Percentiles rank a stretch among this genome's conserved stretches.
Conservation (phyloP, 257 asterid species). For the Solanum pennellii region DNA sequence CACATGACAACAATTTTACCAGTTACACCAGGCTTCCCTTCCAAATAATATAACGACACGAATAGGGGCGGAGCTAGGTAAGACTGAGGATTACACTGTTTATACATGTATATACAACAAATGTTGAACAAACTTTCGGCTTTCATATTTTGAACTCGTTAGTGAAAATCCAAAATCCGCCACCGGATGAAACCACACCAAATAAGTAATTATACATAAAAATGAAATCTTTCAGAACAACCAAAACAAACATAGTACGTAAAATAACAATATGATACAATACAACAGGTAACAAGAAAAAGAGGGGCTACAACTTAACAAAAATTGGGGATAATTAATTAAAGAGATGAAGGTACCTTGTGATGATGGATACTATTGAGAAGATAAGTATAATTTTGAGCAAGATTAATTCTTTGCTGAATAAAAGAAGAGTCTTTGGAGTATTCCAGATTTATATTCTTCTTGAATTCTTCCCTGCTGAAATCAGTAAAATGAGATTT, state of each 20-base stretch:
- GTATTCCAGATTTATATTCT: background rate
- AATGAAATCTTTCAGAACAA: background rate
- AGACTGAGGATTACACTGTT: background rate
- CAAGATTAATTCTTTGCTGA: conserved; percentile 41
- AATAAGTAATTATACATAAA: background rate
- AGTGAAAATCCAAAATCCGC: background rate
- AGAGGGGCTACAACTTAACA: background rate
- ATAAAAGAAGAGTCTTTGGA: conserved; percentile 16
- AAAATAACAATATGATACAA: background rate
- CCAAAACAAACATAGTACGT: background rate
- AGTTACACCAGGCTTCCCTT: background rate
- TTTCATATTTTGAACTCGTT: background rate
- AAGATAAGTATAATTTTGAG: conserved; percentile 50
- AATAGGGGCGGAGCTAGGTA: background rate
- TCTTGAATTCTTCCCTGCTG: conserved; percentile 60
- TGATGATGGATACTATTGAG: conserved; percentile 86
- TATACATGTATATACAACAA: too few species aligned
- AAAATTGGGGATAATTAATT: background rate
- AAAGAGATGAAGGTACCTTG: conserved; percentile 32
- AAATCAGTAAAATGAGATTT: conserved; percentile 55
- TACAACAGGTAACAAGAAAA: background rate
- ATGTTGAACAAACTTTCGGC: background rate
- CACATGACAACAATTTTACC: background rate
- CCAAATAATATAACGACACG: background rate
- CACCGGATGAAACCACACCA: background rate